These are phyloP conservation scores for Prunus yedoensis DNA, from an alignment of 331 rosid species.

Conservation along the genomic window DNA sequence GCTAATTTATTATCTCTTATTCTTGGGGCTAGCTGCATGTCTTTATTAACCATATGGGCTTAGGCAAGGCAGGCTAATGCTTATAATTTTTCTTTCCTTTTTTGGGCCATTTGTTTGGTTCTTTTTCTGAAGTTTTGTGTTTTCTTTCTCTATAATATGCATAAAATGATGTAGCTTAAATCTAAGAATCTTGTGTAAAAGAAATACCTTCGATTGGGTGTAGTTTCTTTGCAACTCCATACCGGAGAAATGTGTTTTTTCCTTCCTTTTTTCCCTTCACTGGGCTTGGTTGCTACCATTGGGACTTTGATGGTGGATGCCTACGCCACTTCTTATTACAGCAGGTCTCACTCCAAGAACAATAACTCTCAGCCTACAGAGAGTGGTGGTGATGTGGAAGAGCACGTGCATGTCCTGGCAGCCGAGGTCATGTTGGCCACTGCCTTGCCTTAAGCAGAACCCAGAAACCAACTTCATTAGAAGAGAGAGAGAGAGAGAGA, in stretches of 20 bases:
- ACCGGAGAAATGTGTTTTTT: background rate
- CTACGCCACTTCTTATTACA: too few species aligned
- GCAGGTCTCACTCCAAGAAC: too few species aligned
- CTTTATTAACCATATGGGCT: constrained; percentile 63
- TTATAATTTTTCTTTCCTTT: background rate
- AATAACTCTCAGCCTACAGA: too few species aligned
- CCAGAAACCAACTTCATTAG: too few species aligned
- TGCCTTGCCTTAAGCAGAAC: too few species aligned
- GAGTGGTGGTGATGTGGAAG: too few species aligned
- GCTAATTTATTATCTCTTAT: constrained; percentile 31
- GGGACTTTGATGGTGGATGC: too few species aligned
- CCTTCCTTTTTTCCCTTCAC: background rate
- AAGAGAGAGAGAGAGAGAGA: too few species aligned
- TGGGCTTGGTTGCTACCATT: too few species aligned
- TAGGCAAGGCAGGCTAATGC: background rate
- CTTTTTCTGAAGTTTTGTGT: background rate
- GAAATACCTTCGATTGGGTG: background rate
- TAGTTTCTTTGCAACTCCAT: background rate
- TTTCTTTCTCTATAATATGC: background rate
- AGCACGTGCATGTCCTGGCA: too few species aligned
- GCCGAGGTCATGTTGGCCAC: too few species aligned
- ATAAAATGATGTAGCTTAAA: background rate
- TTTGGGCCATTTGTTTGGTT: background rate
- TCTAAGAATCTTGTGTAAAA: background rate
- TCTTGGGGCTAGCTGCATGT: constrained; percentile 56